Base-by-base conservation (phyloP, 2,329 filamentous ascomycete species). In the Colletotrichum sp. region DNA sequence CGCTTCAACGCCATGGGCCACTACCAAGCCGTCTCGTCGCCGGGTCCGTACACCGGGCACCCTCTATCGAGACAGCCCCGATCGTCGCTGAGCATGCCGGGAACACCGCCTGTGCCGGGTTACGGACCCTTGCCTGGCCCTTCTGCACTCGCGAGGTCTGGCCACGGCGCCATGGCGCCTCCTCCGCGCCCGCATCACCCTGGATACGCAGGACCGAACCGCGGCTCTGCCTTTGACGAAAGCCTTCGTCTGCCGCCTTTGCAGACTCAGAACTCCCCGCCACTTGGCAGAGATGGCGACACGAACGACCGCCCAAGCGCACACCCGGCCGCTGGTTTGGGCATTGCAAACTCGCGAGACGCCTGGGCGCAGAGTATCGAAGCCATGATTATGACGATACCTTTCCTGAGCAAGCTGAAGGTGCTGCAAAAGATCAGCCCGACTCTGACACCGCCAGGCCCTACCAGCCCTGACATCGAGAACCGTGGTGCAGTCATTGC, bases 401-500 rank as follows among this genome's bases (percentile, higher is more conserved):
- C 93, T 0, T 94, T 94, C 80, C 85, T 92, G 60, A 92, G 92
- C 78, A 98, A 98, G 84, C 91, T 98, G 79, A 92, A 92, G 65
- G 90, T 96, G 3, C 88, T 99, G 39, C 89, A 92, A 18, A 93
- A 92, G 77, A 95, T 98, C 78, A 94, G 94, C 62, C 94, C 93
- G 28, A 92, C 95, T 0, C 87, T 95, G 16, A 85, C 86, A 8
- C 67, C 67, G 18, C 67, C 76, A 15, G 80, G 82, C 7, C 82
- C 84, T 5, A 82, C 80, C 8, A 80, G 79, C 6, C 78, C 80
- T 5, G 77, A 78, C 3, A 82, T 84, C 75, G 85, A 87, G 79
- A 86, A 88, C 8, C 91, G 96, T n/a, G 96, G 96, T 0, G 91
- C 94, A 1, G 90, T 98, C 49, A 93, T 99, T 77, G 94, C 95